These are phyloP conservation scores for Hibiscus syriacus DNA, from an alignment of 345 rosid species.

Conservation along the genomic window DNA sequence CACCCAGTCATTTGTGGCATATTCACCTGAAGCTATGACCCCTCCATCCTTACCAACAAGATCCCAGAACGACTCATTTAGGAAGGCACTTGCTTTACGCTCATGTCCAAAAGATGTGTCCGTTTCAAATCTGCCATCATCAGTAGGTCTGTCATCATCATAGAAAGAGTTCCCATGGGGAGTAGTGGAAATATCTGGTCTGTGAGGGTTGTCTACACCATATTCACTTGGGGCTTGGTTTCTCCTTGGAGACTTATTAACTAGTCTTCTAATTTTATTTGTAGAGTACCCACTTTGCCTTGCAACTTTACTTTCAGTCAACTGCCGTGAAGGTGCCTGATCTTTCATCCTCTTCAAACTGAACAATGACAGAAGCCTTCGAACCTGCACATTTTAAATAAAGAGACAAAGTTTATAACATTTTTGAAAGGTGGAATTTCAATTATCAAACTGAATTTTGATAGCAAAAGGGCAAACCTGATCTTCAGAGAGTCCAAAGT, in stretches of 20 bases:
- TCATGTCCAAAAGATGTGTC: slow-evolving; percentile 4
- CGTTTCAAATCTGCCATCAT: slow-evolving; percentile 14
- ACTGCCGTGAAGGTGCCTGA: slow-evolving; percentile 9
- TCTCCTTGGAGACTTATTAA: slow-evolving; percentile 1
- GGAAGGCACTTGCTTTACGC: slow-evolving; percentile 5
- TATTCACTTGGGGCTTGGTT: slow-evolving; percentile 9
- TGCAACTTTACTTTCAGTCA: slow-evolving; percentile 5
- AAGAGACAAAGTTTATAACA: background rate
- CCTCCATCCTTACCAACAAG: slow-evolving; percentile 3
- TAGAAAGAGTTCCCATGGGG: slow-evolving; percentile 13
- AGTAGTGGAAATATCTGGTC: slow-evolving; percentile 7
- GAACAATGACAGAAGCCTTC: slow-evolving; percentile 37
- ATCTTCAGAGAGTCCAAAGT: slow-evolving; percentile 60
- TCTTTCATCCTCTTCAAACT: slow-evolving; percentile 26
- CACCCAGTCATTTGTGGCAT: slow-evolving; percentile 12
- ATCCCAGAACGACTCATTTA: slow-evolving; percentile 9
- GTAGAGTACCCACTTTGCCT: slow-evolving; percentile 10
- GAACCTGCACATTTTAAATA: slow-evolving; percentile 28
- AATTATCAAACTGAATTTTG: background rate
- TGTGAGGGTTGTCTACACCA: slow-evolving; percentile 5
- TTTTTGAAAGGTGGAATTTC: background rate
- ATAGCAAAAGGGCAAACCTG: slow-evolving; percentile 41
- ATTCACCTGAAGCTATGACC: background rate
- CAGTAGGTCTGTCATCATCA: slow-evolving; percentile 15
- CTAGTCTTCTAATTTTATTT: slow-evolving; percentile 15